Evolutionary conservation across 2,329 filamentous ascomycete species (phyloP), one percentile per base, ranked within the genome.

Genomic region (Epicoccum nigrum): DNA sequence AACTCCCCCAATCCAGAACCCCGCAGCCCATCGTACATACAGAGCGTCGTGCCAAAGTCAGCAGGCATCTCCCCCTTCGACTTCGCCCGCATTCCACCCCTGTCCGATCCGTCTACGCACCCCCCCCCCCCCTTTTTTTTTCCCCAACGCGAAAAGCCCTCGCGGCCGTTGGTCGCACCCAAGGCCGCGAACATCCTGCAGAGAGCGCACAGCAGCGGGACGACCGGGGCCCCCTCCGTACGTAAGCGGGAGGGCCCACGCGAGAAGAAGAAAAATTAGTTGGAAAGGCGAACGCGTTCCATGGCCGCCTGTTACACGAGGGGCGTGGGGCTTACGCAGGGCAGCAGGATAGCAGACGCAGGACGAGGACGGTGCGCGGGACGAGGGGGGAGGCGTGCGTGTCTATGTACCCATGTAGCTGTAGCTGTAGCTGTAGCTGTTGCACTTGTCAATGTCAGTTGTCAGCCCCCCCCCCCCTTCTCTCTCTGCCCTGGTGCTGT

Each of bases 181-280:
- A n/a, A n/a, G n/a, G n/a, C n/a, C n/a, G n/a, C n/a, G n/a, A n/a
- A n/a, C n/a, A n/a, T n/a, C n/a, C n/a, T n/a, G n/a, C n/a, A n/a
- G n/a, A n/a, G n/a, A n/a, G n/a, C n/a, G 55, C 55, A 67, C 58
- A 34, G 49, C 48, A 27, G 39, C 48, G 52, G 46, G 44, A 53
- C 41, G 23, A 57, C 43, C 49, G 42, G 31, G 25, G 32, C 34
- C n/a, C n/a, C n/a, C n/a, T n/a, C n/a, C n/a, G n/a, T n/a, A n/a
- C 34, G 39, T 31, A 17, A 42, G 46, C 49, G 16, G 40, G 51
- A 51, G 37, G 47, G 48, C 33, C 28, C 43, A n/a, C n/a, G n/a
- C n/a, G n/a, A n/a, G 40, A 46, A 37, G 19, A 33, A 45, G 42
- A 45, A n/a, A n/a, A n/a, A n/a, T n/a, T n/a, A n/a, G n/a, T n/a